These are phyloP conservation scores for Kwoniella dendrophila DNA, from an alignment of 768 basidiomycete species.

Conservation along the genomic window DNA sequence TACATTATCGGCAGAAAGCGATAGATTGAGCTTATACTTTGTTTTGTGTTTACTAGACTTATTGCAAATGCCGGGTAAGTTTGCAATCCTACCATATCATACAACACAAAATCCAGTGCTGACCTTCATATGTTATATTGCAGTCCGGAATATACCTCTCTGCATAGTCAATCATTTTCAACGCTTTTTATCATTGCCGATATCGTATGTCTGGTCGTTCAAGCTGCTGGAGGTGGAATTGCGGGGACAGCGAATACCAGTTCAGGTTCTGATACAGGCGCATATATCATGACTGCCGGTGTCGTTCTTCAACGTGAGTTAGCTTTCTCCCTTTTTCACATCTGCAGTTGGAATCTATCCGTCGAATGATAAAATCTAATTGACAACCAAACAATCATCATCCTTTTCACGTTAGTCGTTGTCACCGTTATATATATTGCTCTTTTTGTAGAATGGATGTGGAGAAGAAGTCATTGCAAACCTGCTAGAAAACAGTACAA, in stretches of 20 bases:
- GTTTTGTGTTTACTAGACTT: constrained; percentile 20
- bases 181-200: constrained; percentile 59
- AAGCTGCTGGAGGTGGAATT: constrained; percentile 67
- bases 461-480: constrained; percentile 53
- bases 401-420: constrained; percentile 39
- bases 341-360: too few species aligned
- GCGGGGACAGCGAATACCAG: constrained; percentile 58
- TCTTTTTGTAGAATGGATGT: constrained; percentile 60
- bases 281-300: constrained; percentile 63
- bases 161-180: constrained; percentile 38
- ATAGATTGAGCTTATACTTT: too few species aligned
- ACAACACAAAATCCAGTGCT: constrained; percentile 10
- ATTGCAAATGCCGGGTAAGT: constrained; percentile 59
- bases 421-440: constrained; percentile 59
- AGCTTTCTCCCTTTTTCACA: neutral
- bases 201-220: constrained; percentile 65
- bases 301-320: constrained; percentile 64
- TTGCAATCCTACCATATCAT: too few species aligned
- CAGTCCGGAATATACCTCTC: constrained; percentile 26
- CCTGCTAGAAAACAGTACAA: neutral
- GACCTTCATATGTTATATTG: neutral
- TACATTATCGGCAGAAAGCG: too few species aligned
- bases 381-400: too few species aligned
- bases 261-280: constrained; percentile 57
- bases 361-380: too few species aligned